Evolutionary conservation across 2,329 filamentous ascomycete species (phyloP).

Genomic region (Aureobasidium sp.): DNA sequence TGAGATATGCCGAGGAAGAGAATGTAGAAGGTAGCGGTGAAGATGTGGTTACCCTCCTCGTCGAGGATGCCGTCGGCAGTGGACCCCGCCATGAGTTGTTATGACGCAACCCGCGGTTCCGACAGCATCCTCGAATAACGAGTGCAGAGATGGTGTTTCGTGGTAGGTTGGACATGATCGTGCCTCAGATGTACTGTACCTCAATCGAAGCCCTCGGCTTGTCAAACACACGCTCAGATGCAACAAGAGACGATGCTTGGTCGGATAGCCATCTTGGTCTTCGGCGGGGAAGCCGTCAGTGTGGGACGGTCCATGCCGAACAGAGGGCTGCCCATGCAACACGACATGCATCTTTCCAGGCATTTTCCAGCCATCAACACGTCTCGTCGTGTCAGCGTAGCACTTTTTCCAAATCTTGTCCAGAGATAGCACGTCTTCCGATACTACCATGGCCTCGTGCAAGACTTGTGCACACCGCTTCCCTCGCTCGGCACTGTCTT

Average conservation of each 20-base stretch:
- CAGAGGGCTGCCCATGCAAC: not conserved
- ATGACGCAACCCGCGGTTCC: not conserved
- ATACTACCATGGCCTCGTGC: not conserved
- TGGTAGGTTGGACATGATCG: not conserved
- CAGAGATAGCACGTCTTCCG: not conserved
- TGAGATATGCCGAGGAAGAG: not conserved
- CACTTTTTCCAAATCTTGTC: not conserved
- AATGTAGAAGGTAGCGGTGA: not conserved
- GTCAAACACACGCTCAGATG: not conserved
- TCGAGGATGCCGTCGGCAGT: not conserved
- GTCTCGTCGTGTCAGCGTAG: conserved; percentile 3
- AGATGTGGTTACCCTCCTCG: not conserved
- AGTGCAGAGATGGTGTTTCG: not conserved
- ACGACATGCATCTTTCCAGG: not conserved
- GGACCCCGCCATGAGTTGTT: not conserved
- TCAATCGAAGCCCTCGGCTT: not conserved
- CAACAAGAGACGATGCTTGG: not conserved
- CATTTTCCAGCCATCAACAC: not conserved
- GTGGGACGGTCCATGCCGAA: not conserved
- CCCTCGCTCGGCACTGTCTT: not conserved
- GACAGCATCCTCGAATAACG: not conserved
- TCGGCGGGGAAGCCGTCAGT: not conserved
- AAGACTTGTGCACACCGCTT: not conserved
- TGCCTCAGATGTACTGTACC: not conserved
- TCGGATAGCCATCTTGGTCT: not conserved